These are phyloP conservation scores for Nannizziopsis arthrosporioides DNA, from an alignment of 2,329 filamentous ascomycete species.

Conservation along the genomic window DNA sequence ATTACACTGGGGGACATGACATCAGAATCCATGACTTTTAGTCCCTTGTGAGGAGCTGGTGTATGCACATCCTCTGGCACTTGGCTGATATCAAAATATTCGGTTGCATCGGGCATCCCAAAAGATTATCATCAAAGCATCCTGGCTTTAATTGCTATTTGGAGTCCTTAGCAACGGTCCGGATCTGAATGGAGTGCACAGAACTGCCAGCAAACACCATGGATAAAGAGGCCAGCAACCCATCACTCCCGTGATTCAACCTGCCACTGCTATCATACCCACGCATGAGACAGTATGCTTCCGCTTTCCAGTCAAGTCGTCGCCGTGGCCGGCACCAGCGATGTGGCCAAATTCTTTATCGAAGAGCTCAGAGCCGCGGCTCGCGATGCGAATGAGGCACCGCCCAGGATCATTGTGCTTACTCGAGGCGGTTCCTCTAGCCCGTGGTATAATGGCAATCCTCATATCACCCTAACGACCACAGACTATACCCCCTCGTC, in stretches of 20 bases:
- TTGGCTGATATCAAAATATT: too few relatives aligned
- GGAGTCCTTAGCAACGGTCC: too few relatives aligned
- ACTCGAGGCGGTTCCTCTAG: background rate
- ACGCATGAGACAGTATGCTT: background rate
- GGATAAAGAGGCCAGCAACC: background rate
- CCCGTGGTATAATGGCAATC: constrained; percentile 5
- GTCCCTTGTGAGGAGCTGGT: too few relatives aligned
- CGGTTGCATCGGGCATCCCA: too few relatives aligned
- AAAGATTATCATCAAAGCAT: too few relatives aligned
- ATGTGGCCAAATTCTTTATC: constrained; percentile 6
- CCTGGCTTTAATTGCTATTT: too few relatives aligned
- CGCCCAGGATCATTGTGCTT: constrained; percentile 4
- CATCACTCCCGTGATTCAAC: background rate
- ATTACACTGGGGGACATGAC: too few relatives aligned
- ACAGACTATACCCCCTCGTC: background rate
- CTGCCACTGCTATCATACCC: background rate
- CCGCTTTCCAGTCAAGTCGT: background rate
- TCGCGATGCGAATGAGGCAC: background rate
- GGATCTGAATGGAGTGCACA: too few relatives aligned
- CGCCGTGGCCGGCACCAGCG: constrained; percentile 6
- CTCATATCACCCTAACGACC: background rate
- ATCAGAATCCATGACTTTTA: too few relatives aligned
- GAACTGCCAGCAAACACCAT: background rate
- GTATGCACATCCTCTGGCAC: too few relatives aligned
- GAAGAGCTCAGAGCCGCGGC: constrained; percentile 3